These are phyloP conservation scores for Fusarium palustre DNA, from an alignment of 2,329 filamentous ascomycete species.

Conservation along the genomic window DNA sequence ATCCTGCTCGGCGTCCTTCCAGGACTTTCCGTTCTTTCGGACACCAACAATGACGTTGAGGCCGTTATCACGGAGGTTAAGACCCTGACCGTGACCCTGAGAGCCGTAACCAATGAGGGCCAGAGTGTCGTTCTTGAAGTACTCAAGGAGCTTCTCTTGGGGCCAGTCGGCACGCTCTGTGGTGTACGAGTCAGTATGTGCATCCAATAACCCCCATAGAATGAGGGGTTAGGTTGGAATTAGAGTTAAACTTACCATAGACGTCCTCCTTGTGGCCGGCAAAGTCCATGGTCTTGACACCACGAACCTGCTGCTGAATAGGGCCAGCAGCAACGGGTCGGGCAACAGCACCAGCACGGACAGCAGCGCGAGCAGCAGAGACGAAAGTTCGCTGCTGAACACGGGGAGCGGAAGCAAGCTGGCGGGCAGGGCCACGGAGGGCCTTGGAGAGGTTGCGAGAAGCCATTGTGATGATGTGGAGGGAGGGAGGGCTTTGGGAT, in stretches of 20 bases:
- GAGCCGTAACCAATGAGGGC: slow-evolving; percentile 98
- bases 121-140: slow-evolving; percentile 99
- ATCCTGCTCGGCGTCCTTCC: slow-evolving; percentile 97
- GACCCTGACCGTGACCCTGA: slow-evolving; percentile 98
- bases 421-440: slow-evolving; percentile 72
- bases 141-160: slow-evolving; percentile 96
- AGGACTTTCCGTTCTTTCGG: slow-evolving; percentile 97
- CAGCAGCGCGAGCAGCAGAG: slow-evolving; percentile 68
- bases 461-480: slow-evolving; percentile 72
- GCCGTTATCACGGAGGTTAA: slow-evolving; percentile 99
- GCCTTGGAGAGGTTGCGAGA: slow-evolving; percentile 79
- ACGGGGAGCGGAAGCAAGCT: slow-evolving; percentile 67
- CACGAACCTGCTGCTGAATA: slow-evolving; percentile 79
- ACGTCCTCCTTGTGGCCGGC: slow-evolving; percentile 94
- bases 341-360: slow-evolving; percentile 65
- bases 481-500: slow-evolving; percentile 31
- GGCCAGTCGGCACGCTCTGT: slow-evolving; percentile 98
- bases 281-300: slow-evolving; percentile 99
- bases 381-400: slow-evolving; percentile 73
- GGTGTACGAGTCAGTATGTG: slow-evolving; percentile 46
- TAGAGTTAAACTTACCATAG: slow-evolving; percentile 72
- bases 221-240: slow-evolving; percentile 1
- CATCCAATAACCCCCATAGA: not conserved
- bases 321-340: slow-evolving; percentile 62
- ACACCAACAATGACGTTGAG: slow-evolving; percentile 99